Evolutionary conservation across 345 rosid species (phyloP).

Genomic region (Arabis hirsuta): DNA sequence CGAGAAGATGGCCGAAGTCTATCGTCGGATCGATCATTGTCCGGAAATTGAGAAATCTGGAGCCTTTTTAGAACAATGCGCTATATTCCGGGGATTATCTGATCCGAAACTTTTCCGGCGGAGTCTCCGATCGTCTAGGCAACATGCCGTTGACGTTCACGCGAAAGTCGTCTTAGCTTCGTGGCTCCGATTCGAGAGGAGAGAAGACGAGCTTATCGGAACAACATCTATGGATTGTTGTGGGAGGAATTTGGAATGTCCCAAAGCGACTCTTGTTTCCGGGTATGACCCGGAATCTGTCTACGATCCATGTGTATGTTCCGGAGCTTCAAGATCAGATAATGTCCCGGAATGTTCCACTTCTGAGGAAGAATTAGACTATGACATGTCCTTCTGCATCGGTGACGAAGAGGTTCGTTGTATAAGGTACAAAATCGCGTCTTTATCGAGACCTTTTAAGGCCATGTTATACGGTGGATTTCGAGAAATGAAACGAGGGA

Average conservation of each 20-base stretch:
- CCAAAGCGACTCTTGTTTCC: constrained; percentile 69
- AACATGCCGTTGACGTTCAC: constrained; percentile 81
- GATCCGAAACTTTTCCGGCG: constrained; percentile 84
- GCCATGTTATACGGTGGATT: constrained; percentile 84
- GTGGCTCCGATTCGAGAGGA: constrained; percentile 92
- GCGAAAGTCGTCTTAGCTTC: constrained; percentile 81
- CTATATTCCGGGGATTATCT: constrained; percentile 61
- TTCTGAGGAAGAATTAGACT: constrained; percentile 59
- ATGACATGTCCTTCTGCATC: constrained; percentile 74
- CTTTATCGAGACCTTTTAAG: constrained; percentile 71
- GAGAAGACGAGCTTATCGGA: constrained; percentile 88
- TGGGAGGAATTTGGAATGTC: constrained; percentile 86
- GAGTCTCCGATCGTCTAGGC: constrained; percentile 73
- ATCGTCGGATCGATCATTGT: constrained; percentile 56
- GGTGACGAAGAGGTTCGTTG: constrained; percentile 85
- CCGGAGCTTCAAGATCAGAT: constrained; percentile 46
- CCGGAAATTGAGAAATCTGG: constrained; percentile 63
- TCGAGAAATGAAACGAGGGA: constrained; percentile 66
- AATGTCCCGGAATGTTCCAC: constrained; percentile 67
- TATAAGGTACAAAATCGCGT: constrained; percentile 65
- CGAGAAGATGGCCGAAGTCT: constrained; percentile 65
- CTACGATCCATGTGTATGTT: constrained; percentile 70
- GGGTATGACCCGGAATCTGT: constrained; percentile 77
- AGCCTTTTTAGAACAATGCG: constrained; percentile 72
- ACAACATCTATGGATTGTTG: constrained; percentile 77